Conservation (phyloP, 2,329 filamentous ascomycete genomes). For the Juglanconis oblonga region DNA sequence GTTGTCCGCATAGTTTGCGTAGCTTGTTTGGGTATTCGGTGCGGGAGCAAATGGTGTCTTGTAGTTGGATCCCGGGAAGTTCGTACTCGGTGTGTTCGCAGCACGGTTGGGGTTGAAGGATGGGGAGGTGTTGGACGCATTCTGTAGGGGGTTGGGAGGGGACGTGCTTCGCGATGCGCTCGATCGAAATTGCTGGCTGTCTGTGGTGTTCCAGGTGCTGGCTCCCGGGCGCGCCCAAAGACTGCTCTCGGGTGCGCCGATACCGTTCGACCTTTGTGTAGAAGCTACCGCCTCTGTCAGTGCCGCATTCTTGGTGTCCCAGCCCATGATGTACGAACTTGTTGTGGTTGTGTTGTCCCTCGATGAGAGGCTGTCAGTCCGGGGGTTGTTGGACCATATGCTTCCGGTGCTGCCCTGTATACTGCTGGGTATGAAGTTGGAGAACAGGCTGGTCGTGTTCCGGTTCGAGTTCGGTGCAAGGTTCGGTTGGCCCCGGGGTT, state of each 20-base stretch:
- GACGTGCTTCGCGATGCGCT: conserved; percentile 16
- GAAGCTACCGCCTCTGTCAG: conserved; percentile 13
- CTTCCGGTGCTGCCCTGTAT: conserved; percentile 2
- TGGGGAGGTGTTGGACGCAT: conserved; percentile 12
- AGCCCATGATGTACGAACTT: conserved; percentile 9
- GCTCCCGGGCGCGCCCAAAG: conserved; percentile 11
- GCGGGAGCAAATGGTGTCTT: conserved; percentile 2
- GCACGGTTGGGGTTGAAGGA: conserved; percentile 13
- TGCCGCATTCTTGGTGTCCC: not conserved
- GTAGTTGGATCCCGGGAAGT: conserved; percentile 3
- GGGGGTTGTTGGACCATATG: conserved; percentile 13
- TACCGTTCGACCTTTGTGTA: conserved; percentile 8
- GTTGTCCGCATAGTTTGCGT: not conserved
- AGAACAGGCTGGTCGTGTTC: conserved; percentile 10
- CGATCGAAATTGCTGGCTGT: conserved; percentile 11
- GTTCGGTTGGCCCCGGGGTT: conserved; percentile 1
- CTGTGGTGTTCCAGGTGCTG: conserved; percentile 14
- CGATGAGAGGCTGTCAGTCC: conserved; percentile 7
- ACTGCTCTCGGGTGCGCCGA: conserved; percentile 10
- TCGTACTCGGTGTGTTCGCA: not conserved
- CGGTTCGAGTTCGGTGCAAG: not conserved
- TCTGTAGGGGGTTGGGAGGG: conserved; percentile 11
- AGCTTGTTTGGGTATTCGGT: not conserved
- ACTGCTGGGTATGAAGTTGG: conserved; percentile 2
- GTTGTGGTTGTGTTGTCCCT: conserved; percentile 8